Evolutionary conservation across 2,329 filamentous ascomycete genomes (phyloP).

Genomic region (Sclerotinia trifoliorum): DNA sequence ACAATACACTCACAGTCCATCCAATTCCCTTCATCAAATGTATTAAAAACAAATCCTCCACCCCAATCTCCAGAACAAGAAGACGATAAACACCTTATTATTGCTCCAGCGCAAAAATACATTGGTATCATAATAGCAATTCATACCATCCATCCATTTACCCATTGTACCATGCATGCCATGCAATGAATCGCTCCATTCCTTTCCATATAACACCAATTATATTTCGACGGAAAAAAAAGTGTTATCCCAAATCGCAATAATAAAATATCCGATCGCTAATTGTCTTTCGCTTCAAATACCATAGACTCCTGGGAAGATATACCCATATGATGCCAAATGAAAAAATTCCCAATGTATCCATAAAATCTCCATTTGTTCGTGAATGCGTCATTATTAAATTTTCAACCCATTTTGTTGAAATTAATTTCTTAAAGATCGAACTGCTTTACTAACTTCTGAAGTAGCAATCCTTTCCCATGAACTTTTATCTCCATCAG

Average conservation of each 20-base stretch:
- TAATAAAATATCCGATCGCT: neutral
- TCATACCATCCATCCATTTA: constrained; percentile 18
- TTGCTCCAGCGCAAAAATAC: constrained; percentile 1
- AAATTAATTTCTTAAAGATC: constrained; percentile 47
- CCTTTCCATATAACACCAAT: constrained; percentile 9
- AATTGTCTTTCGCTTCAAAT: neutral
- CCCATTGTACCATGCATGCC: neutral
- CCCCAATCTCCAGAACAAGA: neutral
- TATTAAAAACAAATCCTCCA: neutral
- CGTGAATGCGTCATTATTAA: constrained; percentile 4
- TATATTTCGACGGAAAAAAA: neutral
- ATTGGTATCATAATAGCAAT: constrained; percentile 9
- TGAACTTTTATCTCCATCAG: constrained; percentile 64
- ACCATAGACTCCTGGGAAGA: constrained; percentile 2
- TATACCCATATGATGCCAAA: neutral
- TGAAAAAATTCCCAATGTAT: neutral
- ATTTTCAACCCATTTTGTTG: neutral
- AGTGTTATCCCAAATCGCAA: neutral
- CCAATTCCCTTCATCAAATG: neutral
- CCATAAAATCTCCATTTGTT: neutral
- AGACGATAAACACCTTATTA: neutral
- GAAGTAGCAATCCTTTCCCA: constrained; percentile 76
- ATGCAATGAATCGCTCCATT: neutral
- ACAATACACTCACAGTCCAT: too few species aligned
- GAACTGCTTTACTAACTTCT: constrained; percentile 76